Percentiles rank a stretch among this genome's conserved stretches.
phyloP scores from a whole-genome alignment of 1,284 basidiomycete genomes.

The Microstroma glucosiphilum region DNA sequence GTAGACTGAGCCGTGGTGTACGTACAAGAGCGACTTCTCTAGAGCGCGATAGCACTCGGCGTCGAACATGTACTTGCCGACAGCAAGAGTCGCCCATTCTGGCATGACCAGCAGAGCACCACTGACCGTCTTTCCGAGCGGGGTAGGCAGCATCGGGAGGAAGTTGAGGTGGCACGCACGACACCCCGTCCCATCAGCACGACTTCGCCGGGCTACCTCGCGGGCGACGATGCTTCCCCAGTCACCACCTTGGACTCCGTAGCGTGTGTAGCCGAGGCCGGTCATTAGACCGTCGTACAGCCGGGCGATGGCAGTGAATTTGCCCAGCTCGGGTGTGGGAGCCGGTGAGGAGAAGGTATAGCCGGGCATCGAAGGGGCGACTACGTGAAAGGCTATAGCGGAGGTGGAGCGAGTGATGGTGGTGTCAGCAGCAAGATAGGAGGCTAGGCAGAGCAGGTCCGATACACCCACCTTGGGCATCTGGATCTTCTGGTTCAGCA shows the following conservation, averaged over 20 bases:
- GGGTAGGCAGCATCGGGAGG: constrained; percentile 28
- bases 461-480: neutral
- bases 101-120: constrained; percentile 16
- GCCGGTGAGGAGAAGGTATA: constrained; percentile 30
- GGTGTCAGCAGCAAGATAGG: too few species aligned
- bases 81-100: neutral
- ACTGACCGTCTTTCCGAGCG: constrained; percentile 17
- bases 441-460: too few species aligned
- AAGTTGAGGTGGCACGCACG: constrained; percentile 43
- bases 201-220: neutral
- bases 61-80: neutral
- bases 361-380: constrained; percentile 40
- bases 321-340: constrained; percentile 20
- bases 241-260: constrained; percentile 39
- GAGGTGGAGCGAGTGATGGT: neutral
- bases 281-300: constrained; percentile 37
- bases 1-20: constrained; percentile 24
- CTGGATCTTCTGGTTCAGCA: constrained; percentile 10
- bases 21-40: constrained; percentile 23
- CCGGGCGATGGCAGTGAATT: constrained; percentile 19
- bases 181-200: constrained; percentile 29
- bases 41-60: constrained; percentile 22
- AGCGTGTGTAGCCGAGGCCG: constrained; percentile 24
- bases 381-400: constrained; percentile 25
- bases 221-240: constrained; percentile 21